Conservation (phyloP, 257 asterid genomes). For the Solanum boliviense region DNA sequence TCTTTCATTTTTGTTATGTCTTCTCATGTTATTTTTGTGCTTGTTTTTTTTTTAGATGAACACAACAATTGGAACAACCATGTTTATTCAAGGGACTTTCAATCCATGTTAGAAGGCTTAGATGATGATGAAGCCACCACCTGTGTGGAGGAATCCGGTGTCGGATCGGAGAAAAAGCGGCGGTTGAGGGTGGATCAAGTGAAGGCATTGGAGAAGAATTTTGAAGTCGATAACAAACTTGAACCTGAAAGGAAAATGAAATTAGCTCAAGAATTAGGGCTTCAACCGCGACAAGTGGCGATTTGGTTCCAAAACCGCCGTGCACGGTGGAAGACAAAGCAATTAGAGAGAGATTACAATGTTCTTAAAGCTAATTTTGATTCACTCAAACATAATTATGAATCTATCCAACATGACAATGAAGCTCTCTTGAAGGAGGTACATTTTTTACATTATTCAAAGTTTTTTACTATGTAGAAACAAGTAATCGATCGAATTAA, state of each 20-base stretch:
- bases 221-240: slow-evolving; percentile 80
- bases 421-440: slow-evolving; percentile 60
- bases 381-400: slow-evolving; percentile 43
- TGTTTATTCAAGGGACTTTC: slow-evolving; percentile 49
- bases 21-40: neutral
- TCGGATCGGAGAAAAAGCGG: slow-evolving; percentile 56
- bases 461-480: neutral
- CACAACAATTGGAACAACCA: slow-evolving; percentile 27
- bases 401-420: slow-evolving; percentile 44
- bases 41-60: slow-evolving; percentile 28
- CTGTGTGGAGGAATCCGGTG: slow-evolving; percentile 52
- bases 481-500: too few species aligned
- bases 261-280: slow-evolving; percentile 68
- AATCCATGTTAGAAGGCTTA: slow-evolving; percentile 55
- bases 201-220: slow-evolving; percentile 76
- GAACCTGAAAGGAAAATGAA: slow-evolving; percentile 84
- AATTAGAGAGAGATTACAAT: slow-evolving; percentile 63
- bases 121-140: slow-evolving; percentile 59
- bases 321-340: slow-evolving; percentile 83
- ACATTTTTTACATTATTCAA: neutral
- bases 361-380: slow-evolving; percentile 59
- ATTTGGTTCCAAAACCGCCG: slow-evolving; percentile 96
- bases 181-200: slow-evolving; percentile 66
- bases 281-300: slow-evolving; percentile 94
- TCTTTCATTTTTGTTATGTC: neutral